Evolutionary conservation across 1,139 yeast genomes (phyloP).

Genomic region (Blastobotrys proliferans): DNA sequence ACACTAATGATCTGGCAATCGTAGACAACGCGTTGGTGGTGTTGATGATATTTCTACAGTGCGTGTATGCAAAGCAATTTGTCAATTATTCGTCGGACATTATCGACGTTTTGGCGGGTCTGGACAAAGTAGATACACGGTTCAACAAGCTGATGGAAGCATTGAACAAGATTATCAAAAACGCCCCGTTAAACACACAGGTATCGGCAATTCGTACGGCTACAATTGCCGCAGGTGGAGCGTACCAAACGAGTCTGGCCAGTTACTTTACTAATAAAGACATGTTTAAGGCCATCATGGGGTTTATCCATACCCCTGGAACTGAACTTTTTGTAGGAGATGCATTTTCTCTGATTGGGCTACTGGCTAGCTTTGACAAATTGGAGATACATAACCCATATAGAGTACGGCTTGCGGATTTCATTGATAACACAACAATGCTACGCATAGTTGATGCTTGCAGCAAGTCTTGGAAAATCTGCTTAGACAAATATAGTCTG

Average conservation of each 20-base stretch:
- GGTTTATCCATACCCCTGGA: constrained; percentile 29
- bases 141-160: constrained; percentile 31
- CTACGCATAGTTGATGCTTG: constrained; percentile 30
- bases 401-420: constrained; percentile 37
- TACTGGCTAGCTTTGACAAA: constrained; percentile 36
- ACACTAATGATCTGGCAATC: constrained; percentile 20
- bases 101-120: constrained; percentile 36
- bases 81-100: constrained; percentile 33
- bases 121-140: constrained; percentile 32
- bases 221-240: constrained; percentile 33
- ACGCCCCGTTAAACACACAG: constrained; percentile 23
- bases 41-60: constrained; percentile 30
- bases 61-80: constrained; percentile 30
- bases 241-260: constrained; percentile 34
- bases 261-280: constrained; percentile 36
- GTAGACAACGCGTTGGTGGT: constrained; percentile 28
- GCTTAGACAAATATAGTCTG: constrained; percentile 21
- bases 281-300: constrained; percentile 36
- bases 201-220: constrained; percentile 34
- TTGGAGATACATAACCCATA: constrained; percentile 37
- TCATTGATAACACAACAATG: constrained; percentile 38
- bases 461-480: constrained; percentile 29
- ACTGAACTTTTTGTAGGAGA: constrained; percentile 29
- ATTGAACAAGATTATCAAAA: constrained; percentile 25
- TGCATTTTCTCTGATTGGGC: constrained; percentile 37